phyloP scores from a whole-genome alignment of 2,329 filamentous ascomycete species.

The Ophiocordyceps camponoti-floridani region DNA sequence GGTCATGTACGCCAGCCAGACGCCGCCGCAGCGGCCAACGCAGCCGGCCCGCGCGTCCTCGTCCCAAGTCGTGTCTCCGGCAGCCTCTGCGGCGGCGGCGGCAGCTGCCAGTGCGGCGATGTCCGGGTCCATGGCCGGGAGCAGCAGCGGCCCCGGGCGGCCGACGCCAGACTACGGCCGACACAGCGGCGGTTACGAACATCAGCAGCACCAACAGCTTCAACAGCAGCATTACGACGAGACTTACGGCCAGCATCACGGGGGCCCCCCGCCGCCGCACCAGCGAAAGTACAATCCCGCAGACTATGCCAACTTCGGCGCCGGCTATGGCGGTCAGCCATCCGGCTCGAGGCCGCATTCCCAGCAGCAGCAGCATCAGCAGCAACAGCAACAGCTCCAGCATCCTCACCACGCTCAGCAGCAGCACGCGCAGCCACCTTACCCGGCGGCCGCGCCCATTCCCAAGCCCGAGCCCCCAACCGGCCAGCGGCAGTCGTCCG shows the following conservation, averaged over 20 bases:
- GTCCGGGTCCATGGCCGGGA: constrained; percentile 24
- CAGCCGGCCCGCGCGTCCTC: constrained; percentile 36
- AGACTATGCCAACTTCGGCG: constrained; percentile 49
- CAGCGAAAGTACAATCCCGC: constrained; percentile 59
- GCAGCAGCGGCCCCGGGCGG: constrained; percentile 13
- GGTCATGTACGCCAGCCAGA: constrained; percentile 37
- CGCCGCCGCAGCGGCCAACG: constrained; percentile 28
- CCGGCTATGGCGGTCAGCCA: constrained; percentile 19
- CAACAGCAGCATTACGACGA: constrained; percentile 15
- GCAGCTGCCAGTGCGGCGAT: constrained; percentile 39
- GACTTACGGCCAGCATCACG: constrained; percentile 15
- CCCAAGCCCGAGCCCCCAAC: constrained; percentile 22
- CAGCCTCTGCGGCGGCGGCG: constrained; percentile 31
- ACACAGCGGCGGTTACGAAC: constrained; percentile 15
- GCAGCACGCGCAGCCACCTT: constrained; percentile 19
- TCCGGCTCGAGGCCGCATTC: constrained; percentile 9
- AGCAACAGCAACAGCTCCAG: constrained; percentile 5
- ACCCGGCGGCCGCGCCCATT: constrained; percentile 12
- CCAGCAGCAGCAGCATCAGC: constrained; percentile 14
- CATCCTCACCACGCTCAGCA: constrained; percentile 14
- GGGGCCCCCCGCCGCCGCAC: constrained; percentile 7
- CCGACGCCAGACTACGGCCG: constrained; percentile 16
- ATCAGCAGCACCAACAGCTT: constrained; percentile 13
- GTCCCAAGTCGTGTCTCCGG: constrained; percentile 32
- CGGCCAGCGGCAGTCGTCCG: constrained; percentile 11